phyloP scores from a whole-genome alignment of 2,329 filamentous ascomycete species.

The Aspergillus novofumigatus region DNA sequence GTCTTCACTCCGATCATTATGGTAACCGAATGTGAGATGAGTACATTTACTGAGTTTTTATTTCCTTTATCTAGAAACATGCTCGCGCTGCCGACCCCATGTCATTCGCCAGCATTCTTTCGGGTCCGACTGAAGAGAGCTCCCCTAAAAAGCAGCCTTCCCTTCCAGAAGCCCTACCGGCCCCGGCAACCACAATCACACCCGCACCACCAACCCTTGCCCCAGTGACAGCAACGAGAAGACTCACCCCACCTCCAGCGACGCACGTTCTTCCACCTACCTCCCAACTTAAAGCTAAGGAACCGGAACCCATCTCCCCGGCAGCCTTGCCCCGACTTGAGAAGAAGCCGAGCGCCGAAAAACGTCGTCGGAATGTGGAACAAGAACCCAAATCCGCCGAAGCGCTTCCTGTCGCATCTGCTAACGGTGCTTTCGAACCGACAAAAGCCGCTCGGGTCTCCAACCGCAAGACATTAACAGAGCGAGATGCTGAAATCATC shows the following conservation, averaged over 20 bases:
- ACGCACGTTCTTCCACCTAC: constrained; percentile 11
- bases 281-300: constrained; percentile 18
- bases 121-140: constrained; percentile 64
- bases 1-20: constrained; percentile 22
- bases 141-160: constrained; percentile 47
- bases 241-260: constrained; percentile 18
- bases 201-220: constrained; percentile 14
- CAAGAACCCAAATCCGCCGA: constrained; percentile 18
- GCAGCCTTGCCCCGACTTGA: constrained; percentile 27
- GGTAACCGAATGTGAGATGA: background rate
- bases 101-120: constrained; percentile 94
- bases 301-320: constrained; percentile 23
- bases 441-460: constrained; percentile 23
- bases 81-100: constrained; percentile 78
- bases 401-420: constrained; percentile 11
- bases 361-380: constrained; percentile 21
- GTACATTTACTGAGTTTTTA: background rate
- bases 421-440: constrained; percentile 22
- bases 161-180: constrained; percentile 27
- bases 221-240: constrained; percentile 2
- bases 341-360: constrained; percentile 25
- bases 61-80: constrained; percentile 52
- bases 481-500: constrained; percentile 66
- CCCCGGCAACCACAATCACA: background rate
- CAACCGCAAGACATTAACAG: constrained; percentile 55